These are phyloP conservation scores for Elsinoe fawcettii DNA, from an alignment of 2,329 filamentous ascomycete genomes.

Conservation along the genomic window DNA sequence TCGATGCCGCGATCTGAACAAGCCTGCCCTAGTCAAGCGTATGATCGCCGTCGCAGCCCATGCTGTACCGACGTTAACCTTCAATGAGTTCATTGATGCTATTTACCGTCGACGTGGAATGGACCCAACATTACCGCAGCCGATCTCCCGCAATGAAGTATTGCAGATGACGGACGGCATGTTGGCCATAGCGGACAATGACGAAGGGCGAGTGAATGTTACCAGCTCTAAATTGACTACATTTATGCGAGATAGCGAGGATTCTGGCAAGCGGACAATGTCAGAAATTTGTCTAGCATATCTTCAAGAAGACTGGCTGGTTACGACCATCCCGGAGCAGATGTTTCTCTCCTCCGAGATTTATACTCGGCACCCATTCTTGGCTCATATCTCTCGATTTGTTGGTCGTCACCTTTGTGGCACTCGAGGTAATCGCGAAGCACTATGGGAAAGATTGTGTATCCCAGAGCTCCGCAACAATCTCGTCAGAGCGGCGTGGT, in stretches of 20 bases:
- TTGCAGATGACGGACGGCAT: not conserved
- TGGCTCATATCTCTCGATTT: not conserved
- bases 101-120: not conserved
- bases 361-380: not conserved
- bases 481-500: no score
- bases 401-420: not conserved
- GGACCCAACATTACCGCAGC: not conserved
- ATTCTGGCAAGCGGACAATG: not conserved
- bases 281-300: not conserved
- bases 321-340: not conserved
- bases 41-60: not conserved
- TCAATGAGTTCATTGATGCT: not conserved
- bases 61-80: no score
- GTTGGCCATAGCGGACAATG: not conserved
- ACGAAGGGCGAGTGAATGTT: not conserved
- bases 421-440: not conserved
- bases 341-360: not conserved
- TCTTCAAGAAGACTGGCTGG: not conserved
- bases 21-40: not conserved
- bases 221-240: not conserved
- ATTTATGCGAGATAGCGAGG: not conserved
- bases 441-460: not conserved
- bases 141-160: not conserved
- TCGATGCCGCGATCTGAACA: not conserved
- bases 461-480: not conserved